Percentiles rank a stretch among this genome's conserved stretches.
Evolutionary conservation across 2,329 filamentous ascomycete genomes (phyloP).

Genomic region (Myriosclerotinia duriaeana): DNA sequence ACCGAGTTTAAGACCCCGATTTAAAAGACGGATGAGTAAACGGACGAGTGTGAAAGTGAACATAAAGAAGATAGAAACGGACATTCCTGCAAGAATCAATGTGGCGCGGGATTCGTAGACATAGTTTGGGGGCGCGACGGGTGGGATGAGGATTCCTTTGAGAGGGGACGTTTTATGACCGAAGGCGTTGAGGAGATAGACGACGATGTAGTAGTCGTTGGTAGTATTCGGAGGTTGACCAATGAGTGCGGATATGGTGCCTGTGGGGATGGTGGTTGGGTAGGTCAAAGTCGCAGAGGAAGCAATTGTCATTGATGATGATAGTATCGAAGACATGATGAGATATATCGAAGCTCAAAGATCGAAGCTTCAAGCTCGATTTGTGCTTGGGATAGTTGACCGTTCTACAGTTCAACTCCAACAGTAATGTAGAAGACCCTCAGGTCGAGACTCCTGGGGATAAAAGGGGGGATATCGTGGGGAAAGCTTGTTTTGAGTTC

Average conservation of each 20-base stretch:
- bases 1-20: constrained; percentile 38
- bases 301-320: not conserved
- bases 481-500: not conserved
- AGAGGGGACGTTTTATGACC: constrained; percentile 31
- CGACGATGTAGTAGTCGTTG: constrained; percentile 39
- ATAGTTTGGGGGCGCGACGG: constrained; percentile 26
- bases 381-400: not conserved
- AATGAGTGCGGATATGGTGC: constrained; percentile 34
- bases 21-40: constrained; percentile 36
- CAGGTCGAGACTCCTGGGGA: not conserved
- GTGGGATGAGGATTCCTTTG: constrained; percentile 15
- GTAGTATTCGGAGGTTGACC: constrained; percentile 36
- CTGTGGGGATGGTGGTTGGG: constrained; percentile 25
- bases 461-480: not conserved
- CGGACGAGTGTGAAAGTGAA: constrained; percentile 37
- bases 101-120: constrained; percentile 36
- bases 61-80: constrained; percentile 39
- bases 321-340: constrained; percentile 6
- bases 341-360: not conserved
- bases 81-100: constrained; percentile 37
- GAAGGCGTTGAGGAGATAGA: constrained; percentile 34
- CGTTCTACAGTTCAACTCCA: too few relatives aligned
- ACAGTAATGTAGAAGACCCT: not conserved
- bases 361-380: not conserved
- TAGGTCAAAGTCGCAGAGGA: constrained; percentile 17